phyloP scores from a whole-genome alignment of 1,139 yeast genomes.

The Magnusiomyces fungicola region DNA sequence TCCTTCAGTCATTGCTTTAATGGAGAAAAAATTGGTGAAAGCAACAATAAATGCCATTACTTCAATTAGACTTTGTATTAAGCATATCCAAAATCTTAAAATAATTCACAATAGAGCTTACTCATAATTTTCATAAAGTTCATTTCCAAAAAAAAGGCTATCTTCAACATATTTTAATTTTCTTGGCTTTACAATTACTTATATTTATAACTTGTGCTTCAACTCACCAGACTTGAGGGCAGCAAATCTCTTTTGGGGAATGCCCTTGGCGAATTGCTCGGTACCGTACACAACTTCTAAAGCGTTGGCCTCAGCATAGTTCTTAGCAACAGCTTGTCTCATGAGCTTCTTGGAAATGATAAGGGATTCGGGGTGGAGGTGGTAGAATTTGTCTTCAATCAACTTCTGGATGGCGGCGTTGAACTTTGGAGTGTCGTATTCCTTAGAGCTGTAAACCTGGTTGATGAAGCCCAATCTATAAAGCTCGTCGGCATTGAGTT shows the following conservation, averaged over 20 bases:
- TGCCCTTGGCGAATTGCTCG: constrained; percentile 61
- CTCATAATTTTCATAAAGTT: too few species aligned
- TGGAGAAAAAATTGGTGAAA: too few species aligned
- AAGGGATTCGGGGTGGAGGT: constrained; percentile 52
- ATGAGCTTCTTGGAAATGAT: constrained; percentile 53
- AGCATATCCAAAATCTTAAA: too few species aligned
- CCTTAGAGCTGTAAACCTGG: constrained; percentile 42
- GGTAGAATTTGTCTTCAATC: constrained; percentile 33
- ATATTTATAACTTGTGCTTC: constrained; percentile 52
- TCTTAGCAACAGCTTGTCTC: constrained; percentile 32
- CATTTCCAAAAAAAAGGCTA: too few species aligned
- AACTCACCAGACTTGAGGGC: constrained; percentile 49
- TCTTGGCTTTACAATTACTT: too few species aligned
- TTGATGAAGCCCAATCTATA: constrained; percentile 54
- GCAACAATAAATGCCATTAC: too few species aligned
- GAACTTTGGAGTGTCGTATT: constrained; percentile 49
- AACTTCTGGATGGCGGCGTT: constrained; percentile 47
- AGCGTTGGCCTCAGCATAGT: constrained; percentile 48
- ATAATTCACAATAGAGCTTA: too few species aligned
- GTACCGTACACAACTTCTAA: constrained; percentile 65
- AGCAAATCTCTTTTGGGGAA: constrained; percentile 64
- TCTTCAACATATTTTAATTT: too few species aligned
- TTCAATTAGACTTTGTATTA: too few species aligned
- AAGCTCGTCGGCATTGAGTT: constrained; percentile 56
- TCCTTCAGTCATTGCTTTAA: too few species aligned